Evolutionary conservation across 225 moss, liverwort and hornwort genomes (phyloP), one percentile per base, ranked within the genome.

Genomic region (Marchantia paleacea): DNA sequence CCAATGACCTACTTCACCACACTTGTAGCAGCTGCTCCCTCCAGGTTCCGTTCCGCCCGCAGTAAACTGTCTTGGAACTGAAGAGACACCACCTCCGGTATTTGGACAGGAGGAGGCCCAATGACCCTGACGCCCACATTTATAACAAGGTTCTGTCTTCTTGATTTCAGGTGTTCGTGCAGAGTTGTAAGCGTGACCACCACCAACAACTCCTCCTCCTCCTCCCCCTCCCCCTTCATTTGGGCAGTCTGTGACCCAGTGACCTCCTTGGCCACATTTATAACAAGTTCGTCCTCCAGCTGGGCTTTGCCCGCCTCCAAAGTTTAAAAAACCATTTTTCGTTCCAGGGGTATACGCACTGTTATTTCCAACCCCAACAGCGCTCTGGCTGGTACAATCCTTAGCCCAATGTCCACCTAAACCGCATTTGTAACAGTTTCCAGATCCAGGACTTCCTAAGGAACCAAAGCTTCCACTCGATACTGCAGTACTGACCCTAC

Each of bases 1-100:
- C 85, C 85, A 88, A 72, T 87, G 87, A 69, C 85, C 87, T 26
- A 80, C 60, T 24, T 80, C 28, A 19, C 87, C 87, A 79, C 87
- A 87, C n/a, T 85, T 87, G 76, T 79, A 85, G 61, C 87, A 87
- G 66, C 69, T 82, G 66, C 72, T 72, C 14, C 75, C 73, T 53
- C 75, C 60, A 4, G 75, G 29, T 22, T 64, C 5, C 79, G 75
- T n/a, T 19, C 78, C 81, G 55, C 81, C 62, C 9, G 55, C 55
- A 50, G 20, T 76, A 28, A 51, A 25, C 25, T 8, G 25, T 22
- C 22, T 80, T 76, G 80, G 54, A 39, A 47, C 75, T 24, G 12
- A 63, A 53, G 68, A 29, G 15, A 67, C 55, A 29, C 64, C 84
- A 69, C 61, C 39, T 20, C 64, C 85, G 70, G 53, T 24, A 73